Conservation (phyloP, 345 rosid genomes). For the Excoecaria agallocha region DNA sequence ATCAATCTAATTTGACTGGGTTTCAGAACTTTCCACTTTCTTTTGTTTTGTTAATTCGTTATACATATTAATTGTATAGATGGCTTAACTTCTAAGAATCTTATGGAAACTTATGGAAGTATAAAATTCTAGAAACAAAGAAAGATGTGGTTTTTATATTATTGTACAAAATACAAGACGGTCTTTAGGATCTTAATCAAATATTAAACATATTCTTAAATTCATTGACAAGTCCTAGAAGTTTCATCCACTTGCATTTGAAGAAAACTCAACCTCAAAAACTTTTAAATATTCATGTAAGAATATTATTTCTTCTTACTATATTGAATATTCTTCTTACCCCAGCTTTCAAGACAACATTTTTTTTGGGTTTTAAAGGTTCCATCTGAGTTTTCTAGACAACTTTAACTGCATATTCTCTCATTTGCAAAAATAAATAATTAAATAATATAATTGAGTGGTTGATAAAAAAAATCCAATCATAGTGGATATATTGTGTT, state of each 20-base stretch:
- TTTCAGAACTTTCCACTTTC: background rate
- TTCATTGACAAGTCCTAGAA: background rate
- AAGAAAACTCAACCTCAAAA: background rate
- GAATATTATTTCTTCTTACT: no score
- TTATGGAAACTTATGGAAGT: background rate
- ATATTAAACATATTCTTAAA: background rate
- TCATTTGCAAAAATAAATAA: no score
- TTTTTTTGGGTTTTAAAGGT: background rate
- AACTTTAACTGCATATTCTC: no score
- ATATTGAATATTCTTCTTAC: no score
- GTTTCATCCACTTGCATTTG: background rate
- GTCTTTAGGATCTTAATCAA: background rate
- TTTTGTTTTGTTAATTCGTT: background rate
- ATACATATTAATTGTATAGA: background rate
- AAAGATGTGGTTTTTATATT: background rate
- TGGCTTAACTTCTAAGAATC: background rate
- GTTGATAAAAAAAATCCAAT: no score
- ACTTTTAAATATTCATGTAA: background rate
- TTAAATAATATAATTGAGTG: no score
- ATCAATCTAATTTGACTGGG: background rate
- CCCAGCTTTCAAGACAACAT: background rate
- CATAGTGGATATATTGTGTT: no score
- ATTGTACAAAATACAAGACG: background rate
- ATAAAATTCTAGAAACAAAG: background rate
- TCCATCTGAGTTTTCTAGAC: no score